phyloP scores from a whole-genome alignment of 768 basidiomycete genomes.

The Pseudohyphozyma bogoriensis region DNA sequence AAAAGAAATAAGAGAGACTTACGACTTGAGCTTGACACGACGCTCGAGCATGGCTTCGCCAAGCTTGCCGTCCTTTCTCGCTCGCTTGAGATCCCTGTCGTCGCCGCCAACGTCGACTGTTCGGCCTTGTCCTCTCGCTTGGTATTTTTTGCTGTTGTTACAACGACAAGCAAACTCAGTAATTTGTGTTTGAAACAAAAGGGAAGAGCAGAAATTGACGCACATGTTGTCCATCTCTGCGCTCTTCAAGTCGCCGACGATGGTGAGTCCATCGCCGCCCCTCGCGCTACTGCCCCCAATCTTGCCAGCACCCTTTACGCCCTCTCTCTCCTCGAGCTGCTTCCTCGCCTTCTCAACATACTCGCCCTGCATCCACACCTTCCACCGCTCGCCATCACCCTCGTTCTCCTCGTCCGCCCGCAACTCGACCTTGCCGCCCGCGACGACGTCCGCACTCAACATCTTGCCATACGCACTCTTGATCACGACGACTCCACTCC shows the following conservation, averaged over 20 bases:
- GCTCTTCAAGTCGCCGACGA: slow-evolving; percentile 67
- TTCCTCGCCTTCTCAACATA: slow-evolving; percentile 74
- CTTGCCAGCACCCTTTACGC: slow-evolving; percentile 42
- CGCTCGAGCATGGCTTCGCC: slow-evolving; percentile 71
- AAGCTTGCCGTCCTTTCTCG: slow-evolving; percentile 35
- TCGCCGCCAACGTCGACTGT: slow-evolving; percentile 60
- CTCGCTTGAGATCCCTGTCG: slow-evolving; percentile 69
- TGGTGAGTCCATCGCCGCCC: slow-evolving; percentile 45
- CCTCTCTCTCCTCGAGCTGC: slow-evolving; percentile 58
- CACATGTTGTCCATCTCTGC: slow-evolving; percentile 40
- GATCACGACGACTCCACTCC: slow-evolving; percentile 51
- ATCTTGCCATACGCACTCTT: slow-evolving; percentile 85
- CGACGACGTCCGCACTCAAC: slow-evolving; percentile 71
- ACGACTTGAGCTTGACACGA: slow-evolving; percentile 60
- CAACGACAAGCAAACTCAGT: background rate
- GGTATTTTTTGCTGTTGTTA: slow-evolving; percentile 52
- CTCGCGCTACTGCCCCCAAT: too few relatives aligned
- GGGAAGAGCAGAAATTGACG: background rate
- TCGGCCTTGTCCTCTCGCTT: slow-evolving; percentile 75
- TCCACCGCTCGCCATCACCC: slow-evolving; percentile 75
- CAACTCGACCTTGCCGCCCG: slow-evolving; percentile 65
- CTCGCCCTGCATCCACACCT: slow-evolving; percentile 79
- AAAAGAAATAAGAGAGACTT: background rate
- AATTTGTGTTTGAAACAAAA: background rate
- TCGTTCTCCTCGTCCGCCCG: slow-evolving; percentile 77